Percentiles rank a stretch among this genome's conserved stretches.
Conservation (phyloP, 192 early-diverging fungal genomes). For the Oehlia diaphana region DNA sequence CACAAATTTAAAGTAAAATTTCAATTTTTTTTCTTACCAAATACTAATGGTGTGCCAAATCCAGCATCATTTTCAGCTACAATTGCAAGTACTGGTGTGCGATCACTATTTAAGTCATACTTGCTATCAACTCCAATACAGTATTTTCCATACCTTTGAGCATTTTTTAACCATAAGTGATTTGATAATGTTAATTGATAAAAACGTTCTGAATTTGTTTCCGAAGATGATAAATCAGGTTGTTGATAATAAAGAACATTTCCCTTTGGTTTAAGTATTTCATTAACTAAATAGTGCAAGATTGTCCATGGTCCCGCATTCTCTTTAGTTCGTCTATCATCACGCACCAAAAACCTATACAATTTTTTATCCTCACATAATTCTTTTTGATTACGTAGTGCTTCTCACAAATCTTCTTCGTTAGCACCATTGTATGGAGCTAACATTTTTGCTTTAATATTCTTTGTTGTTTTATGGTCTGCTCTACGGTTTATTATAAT, state of each 20-base stretch:
- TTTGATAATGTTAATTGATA: background rate
- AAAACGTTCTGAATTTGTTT: background rate
- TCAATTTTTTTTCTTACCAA: background rate
- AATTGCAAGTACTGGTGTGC: background rate
- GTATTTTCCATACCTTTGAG: background rate
- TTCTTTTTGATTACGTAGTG: too few relatives aligned
- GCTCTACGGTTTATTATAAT: too few relatives aligned
- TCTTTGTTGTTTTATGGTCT: background rate
- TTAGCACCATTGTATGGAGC: background rate
- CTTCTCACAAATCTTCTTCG: too few relatives aligned
- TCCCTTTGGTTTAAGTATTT: background rate
- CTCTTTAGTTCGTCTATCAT: background rate
- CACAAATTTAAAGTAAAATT: too few relatives aligned
- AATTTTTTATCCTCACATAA: too few relatives aligned
- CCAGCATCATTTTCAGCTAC: background rate
- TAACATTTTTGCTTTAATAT: background rate
- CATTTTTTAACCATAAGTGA: background rate
- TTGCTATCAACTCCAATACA: slow-evolving; percentile 2
- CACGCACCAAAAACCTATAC: too few relatives aligned
- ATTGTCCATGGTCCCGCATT: background rate
- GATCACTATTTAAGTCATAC: slow-evolving; percentile 16
- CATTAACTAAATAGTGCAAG: background rate
- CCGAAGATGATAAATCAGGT: background rate
- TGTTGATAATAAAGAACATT: background rate
- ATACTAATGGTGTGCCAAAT: background rate